phyloP scores from a whole-genome alignment of 1,284 basidiomycete species.

The Microbotryomycetes sp. region DNA sequence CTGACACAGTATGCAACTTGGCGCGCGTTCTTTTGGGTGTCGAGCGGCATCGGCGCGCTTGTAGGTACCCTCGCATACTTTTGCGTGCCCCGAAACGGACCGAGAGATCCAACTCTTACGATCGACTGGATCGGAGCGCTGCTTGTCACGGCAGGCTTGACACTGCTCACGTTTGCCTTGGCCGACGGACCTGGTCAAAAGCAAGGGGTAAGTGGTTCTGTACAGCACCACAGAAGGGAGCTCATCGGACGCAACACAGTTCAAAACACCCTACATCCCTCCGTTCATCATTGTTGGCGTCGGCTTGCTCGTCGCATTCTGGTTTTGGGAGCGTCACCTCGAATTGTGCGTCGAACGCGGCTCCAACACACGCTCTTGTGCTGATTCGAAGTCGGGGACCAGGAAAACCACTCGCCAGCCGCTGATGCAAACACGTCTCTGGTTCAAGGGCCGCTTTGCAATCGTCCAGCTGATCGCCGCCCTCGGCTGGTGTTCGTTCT shows the following conservation, averaged over 20 bases:
- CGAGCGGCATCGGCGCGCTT: conserved; percentile 50
- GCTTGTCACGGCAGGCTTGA: conserved; percentile 64
- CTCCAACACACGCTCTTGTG: background rate
- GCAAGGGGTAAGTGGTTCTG: conserved; percentile 10
- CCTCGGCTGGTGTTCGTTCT: conserved; percentile 60
- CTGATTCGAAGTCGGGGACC: too few species aligned
- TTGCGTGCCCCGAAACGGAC: conserved; percentile 50
- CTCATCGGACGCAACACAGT: conserved; percentile 2
- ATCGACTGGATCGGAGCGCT: conserved; percentile 78
- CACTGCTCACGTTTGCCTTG: conserved; percentile 70
- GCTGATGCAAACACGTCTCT: conserved; percentile 63
- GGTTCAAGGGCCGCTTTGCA: conserved; percentile 58
- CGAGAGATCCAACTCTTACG: conserved; percentile 46
- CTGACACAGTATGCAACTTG: conserved; percentile 61
- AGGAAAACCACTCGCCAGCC: conserved; percentile 49
- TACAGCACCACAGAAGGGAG: conserved; percentile 19
- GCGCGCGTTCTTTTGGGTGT: conserved; percentile 57
- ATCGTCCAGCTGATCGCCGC: conserved; percentile 61
- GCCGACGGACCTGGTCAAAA: conserved; percentile 61
- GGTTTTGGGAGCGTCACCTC: conserved; percentile 62
- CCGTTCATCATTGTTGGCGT: conserved; percentile 58
- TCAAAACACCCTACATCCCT: conserved; percentile 41
- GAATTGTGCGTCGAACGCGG: conserved; percentile 1
- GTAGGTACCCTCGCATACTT: conserved; percentile 50
- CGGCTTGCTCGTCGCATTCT: conserved; percentile 53